Base-by-base conservation (phyloP, 148 eudicot genomes). In the Amaranthus cruentus region DNA sequence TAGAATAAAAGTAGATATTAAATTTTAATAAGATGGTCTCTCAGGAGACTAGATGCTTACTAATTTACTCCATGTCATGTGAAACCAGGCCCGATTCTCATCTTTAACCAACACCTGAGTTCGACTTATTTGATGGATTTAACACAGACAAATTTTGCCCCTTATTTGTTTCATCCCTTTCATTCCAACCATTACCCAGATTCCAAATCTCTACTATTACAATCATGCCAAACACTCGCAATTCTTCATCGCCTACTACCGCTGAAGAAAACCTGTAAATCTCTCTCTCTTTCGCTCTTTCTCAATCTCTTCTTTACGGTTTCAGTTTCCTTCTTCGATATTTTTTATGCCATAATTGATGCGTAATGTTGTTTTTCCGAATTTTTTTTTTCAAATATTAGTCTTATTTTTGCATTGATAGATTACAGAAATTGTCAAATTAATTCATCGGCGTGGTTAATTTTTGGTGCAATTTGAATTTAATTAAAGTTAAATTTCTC, bases 241-340 rank as follows among this genome's bases (percentile, higher is more conserved):
- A 78, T 81, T 73, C 81, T 12, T 80, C 97, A 21, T 72, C 84
- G 42, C 66, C 75, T 61, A 68, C 79, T 62, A 65, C 83, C 76
- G 68, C 91, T 44, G 97, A 89, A 62, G 91, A 91, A 68, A 85
- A 85, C 80, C 80, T 87, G 97, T 91, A 83, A 55, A 67, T 48
- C 44, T 67, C 73, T 64, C 78, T 79, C 21, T 53, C 75, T 47
- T 58, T 68, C 50, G 62, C 6, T 65, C 68, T 42, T 4, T 14
- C 49, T 73, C 47, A 42, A 10, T 66, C 6, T 1, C 69, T 48
- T 46, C 9, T 66, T 55, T 8, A 15, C n/a, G 6, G 6, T 57
- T 21, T 44, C 4, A 55, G 28, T 70, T 60, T 52, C 2, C 53
- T 68, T 10, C 8, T 50, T 53, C 7, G 15, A 9, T 38, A 52